Evolutionary conservation across 2,329 filamentous ascomycete species (phyloP), one percentile per base, ranked within the genome.

Genomic region (Myriosclerotinia duriaeana): DNA sequence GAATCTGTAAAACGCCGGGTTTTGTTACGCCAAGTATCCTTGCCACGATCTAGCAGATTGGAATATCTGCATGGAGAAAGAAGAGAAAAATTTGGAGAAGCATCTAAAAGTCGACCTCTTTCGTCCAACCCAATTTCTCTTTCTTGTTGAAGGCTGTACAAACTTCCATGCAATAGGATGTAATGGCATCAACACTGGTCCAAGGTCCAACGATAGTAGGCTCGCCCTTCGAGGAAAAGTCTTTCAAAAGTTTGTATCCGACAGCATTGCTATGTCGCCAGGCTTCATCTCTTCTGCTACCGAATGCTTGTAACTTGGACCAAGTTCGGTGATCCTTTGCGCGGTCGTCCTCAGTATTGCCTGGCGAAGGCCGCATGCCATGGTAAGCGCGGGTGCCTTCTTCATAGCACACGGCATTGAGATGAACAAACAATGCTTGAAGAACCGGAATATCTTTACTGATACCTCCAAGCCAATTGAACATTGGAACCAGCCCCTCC

Each of bases 401-500:
- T 50, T 66, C 64, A 17, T 55, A 58, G 4, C 34, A 40, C 22
- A 63, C 34, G n/a, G 64, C 64, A 36, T 54, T 34, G 30, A 66
- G 64, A 44, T 66, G 64, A 46, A 26, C 26, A 63, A 54, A 53
- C 50, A 66, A 53, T 15, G 42, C 64, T 38, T 53, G 50, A 17
- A 62, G 58, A 22, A 54, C 50, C 1, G 64, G 64, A 48, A 66
- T 42, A 34, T 63, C 64, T 50, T 63, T 62, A n/a, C 38, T 36
- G 22, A 52, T 46, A 30, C 22, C n/a, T 15, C 11, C n/a, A 22
- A 63, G 40, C 48, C 38, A 63, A 53, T 40, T 11, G 48, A 30
- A 36, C 34, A 66, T 53, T 6, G 56, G 48, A 12, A 66, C 9
- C 12, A 66, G 30, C 22, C 78, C 79, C 36, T 78, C 74, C 83